Conservation (phyloP, 1,139 yeast species). For the Geotrichum carabidarum region DNA sequence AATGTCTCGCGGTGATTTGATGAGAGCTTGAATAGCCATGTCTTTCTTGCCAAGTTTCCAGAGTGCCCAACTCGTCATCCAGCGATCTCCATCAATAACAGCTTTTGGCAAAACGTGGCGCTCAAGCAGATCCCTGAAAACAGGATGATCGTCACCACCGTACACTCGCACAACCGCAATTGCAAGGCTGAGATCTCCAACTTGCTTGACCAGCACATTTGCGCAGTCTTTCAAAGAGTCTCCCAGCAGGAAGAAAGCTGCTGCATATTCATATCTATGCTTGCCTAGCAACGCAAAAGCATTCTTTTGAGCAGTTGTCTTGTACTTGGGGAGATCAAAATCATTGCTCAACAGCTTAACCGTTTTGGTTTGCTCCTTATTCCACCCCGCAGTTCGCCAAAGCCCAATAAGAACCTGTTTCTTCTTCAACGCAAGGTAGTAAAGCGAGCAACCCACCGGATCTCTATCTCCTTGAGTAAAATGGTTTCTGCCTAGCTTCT, state of each 20-base stretch:
- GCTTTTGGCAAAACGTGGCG: conserved; percentile 55
- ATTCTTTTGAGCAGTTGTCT: conserved; percentile 81
- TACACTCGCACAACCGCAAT: conserved; percentile 75
- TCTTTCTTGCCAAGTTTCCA: conserved; percentile 49
- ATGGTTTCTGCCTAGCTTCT: conserved; percentile 57
- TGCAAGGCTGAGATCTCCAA: conserved; percentile 67
- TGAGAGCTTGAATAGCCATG: conserved; percentile 27
- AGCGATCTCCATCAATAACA: conserved; percentile 60
- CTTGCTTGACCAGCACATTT: conserved; percentile 61
- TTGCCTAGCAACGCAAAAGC: conserved; percentile 87
- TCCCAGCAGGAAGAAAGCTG: conserved; percentile 81
- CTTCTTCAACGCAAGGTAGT: conserved; percentile 71
- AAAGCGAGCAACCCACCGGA: conserved; percentile 69
- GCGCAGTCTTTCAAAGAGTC: conserved; percentile 73
- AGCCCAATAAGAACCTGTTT: conserved; percentile 72
- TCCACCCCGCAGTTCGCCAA: conserved; percentile 74
- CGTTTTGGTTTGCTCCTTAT: conserved; percentile 80
- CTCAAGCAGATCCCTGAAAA: conserved; percentile 48
- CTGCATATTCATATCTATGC: conserved; percentile 83
- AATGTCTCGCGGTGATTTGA: conserved; percentile 17
- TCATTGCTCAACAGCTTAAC: conserved; percentile 70
- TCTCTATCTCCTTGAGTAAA: conserved; percentile 48
- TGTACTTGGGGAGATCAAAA: conserved; percentile 70
- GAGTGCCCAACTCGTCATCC: conserved; percentile 79
- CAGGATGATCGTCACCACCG: conserved; percentile 51